These are phyloP conservation scores for Kluyveromyces sp. DNA, from an alignment of 1,139 yeast species.

Conservation along the genomic window DNA sequence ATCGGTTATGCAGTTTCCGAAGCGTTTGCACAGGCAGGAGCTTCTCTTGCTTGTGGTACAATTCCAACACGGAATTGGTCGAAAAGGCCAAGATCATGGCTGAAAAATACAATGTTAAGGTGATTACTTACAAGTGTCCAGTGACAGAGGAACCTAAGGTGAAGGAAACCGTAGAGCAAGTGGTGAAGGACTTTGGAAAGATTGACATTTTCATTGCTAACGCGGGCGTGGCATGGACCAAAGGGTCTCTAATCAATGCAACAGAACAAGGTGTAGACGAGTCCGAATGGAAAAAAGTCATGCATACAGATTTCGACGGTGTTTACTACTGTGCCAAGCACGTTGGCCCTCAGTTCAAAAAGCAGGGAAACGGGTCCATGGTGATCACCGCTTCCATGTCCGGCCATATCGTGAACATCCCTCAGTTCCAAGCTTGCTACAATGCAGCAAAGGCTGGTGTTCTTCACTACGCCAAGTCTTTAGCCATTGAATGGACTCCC, in stretches of 20 bases:
- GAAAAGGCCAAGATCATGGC: conserved; percentile 39
- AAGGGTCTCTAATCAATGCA: conserved; percentile 59
- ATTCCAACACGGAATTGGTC: conserved; percentile 57
- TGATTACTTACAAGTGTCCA: conserved; percentile 66
- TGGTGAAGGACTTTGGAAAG: conserved; percentile 62
- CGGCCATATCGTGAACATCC: conserved; percentile 80
- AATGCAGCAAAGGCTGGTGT: conserved; percentile 89
- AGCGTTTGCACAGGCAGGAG: conserved; percentile 63
- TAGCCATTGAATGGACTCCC: conserved; percentile 86
- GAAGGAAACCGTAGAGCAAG: conserved; percentile 47
- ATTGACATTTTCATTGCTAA: conserved; percentile 84
- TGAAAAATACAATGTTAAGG: conserved; percentile 52
- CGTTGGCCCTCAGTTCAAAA: conserved; percentile 64
- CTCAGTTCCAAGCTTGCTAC: conserved; percentile 84
- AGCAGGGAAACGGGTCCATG: conserved; percentile 65
- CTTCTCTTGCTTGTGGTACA: conserved; percentile 85
- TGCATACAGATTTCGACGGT: conserved; percentile 67
- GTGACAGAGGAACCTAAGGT: conserved; percentile 56
- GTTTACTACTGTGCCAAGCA: conserved; percentile 68
- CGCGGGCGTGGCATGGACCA: conserved; percentile 86
- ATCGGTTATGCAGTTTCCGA: conserved; percentile 66
- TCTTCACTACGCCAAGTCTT: conserved; percentile 67
- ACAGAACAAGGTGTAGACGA: conserved; percentile 38
- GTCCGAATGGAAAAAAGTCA: conserved; percentile 56
- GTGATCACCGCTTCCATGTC: conserved; percentile 88